Conservation (phyloP, 2,329 filamentous ascomycete genomes). For the Fusarium irregulare region DNA sequence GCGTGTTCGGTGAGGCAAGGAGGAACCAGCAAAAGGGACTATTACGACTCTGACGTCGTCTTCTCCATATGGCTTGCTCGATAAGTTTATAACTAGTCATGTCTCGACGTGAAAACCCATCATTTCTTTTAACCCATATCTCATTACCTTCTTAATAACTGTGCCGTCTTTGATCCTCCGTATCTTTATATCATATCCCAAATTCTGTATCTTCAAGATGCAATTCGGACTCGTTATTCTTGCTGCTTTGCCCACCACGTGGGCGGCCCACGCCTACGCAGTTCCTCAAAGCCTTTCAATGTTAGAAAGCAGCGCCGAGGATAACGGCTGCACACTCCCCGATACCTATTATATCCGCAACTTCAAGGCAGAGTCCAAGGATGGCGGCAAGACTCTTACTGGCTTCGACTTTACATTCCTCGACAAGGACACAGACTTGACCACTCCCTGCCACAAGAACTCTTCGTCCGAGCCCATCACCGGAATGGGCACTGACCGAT, state of each 20-base stretch:
- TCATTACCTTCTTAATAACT: background rate
- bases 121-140: background rate
- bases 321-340: conserved; percentile 53
- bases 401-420: conserved; percentile 56
- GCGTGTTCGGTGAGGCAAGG: conserved; percentile 32
- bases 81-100: conserved; percentile 32
- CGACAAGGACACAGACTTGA: conserved; percentile 54
- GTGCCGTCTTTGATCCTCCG: background rate
- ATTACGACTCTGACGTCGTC: conserved; percentile 31
- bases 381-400: conserved; percentile 49
- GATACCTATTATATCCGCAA: conserved; percentile 53
- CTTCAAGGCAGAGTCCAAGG: conserved; percentile 52
- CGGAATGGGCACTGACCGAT: conserved; percentile 49
- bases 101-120: conserved; percentile 4
- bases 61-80: conserved; percentile 28
- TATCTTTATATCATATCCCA: background rate
- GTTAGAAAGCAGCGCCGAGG: conserved; percentile 38
- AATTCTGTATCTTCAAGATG: conserved; percentile 28
- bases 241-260: conserved; percentile 38
- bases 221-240: conserved; percentile 35
- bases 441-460: conserved; percentile 59
- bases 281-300: conserved; percentile 44
- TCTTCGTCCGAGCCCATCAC: conserved; percentile 51
- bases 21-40: background rate
- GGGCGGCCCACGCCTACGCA: conserved; percentile 44